A percentile compares a stretch with the other conserved stretches of the same genome.
Conservation (phyloP, 495 filamentous ascomycete genomes). For the Bathelium albidoporum region DNA sequence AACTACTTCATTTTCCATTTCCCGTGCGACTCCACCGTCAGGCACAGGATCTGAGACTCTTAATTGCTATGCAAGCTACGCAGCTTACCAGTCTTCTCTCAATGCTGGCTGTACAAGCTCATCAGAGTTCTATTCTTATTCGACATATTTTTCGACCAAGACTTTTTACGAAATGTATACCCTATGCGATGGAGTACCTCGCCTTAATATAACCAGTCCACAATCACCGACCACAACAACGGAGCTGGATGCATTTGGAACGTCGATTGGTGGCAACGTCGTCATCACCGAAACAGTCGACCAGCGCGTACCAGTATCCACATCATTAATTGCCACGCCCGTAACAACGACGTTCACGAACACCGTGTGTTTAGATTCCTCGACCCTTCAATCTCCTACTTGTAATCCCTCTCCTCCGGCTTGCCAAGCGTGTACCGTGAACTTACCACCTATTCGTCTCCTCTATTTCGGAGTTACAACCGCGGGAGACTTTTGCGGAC, state of each 20-base stretch:
- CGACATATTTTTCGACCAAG: neutral
- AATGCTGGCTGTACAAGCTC: neutral
- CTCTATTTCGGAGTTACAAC: neutral
- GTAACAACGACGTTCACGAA: neutral
- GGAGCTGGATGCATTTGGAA: neutral
- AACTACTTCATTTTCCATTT: neutral
- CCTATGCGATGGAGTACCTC: neutral
- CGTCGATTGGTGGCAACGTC: neutral
- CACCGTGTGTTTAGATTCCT: neutral
- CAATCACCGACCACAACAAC: neutral
- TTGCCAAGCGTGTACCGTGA: neutral
- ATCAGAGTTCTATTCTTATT: neutral
- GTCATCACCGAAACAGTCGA: constrained; percentile 1
- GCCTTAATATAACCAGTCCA: neutral
- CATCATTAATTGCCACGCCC: neutral
- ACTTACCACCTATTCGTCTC: neutral
- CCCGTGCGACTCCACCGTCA: neutral
- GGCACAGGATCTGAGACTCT: neutral
- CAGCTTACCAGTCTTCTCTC: neutral
- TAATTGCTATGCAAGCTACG: neutral
- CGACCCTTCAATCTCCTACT: neutral
- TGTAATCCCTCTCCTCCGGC: neutral
- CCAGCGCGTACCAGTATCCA: neutral
- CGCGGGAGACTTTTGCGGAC: neutral
- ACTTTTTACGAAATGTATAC: neutral